Evolutionary conservation across 305 asterid species (phyloP).

Genomic region (Solanum hybrid): DNA sequence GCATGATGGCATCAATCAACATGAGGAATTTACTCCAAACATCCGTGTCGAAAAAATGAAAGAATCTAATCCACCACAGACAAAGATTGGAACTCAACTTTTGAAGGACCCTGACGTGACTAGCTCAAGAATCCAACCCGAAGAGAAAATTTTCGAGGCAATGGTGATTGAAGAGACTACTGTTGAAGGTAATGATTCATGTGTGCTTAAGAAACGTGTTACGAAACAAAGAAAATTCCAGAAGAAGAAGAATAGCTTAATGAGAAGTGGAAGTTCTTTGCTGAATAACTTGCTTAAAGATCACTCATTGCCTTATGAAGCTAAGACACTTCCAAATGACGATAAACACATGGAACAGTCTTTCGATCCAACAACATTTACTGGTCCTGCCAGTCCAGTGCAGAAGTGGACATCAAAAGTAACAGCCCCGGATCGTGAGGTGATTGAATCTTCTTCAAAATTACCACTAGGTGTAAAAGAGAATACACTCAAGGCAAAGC

Average conservation of each 20-base stretch:
- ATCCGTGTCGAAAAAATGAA: conserved; percentile 7
- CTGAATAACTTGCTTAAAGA: conserved; percentile 7
- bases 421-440: conserved; percentile 19
- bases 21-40: conserved; percentile 3
- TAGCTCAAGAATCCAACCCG: conserved; percentile 9
- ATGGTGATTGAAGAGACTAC: conserved; percentile 1
- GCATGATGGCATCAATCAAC: conserved; percentile 14
- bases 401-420: conserved; percentile 52
- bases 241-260: neutral
- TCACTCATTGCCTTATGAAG: conserved; percentile 14
- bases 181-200: neutral
- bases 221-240: neutral
- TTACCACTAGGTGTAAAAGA: conserved; percentile 31
- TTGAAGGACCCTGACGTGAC: conserved; percentile 10
- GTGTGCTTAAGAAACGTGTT: conserved; percentile 5
- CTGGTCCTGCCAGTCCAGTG: conserved; percentile 47
- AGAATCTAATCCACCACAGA: conserved; percentile 12
- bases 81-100: conserved; percentile 13
- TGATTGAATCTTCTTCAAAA: conserved; percentile 31
- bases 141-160: conserved; percentile 9
- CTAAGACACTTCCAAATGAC: conserved; percentile 11
- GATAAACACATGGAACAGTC: conserved; percentile 17
- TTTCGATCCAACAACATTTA: conserved; percentile 34
- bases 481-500: conserved; percentile 64
- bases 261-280: conserved; percentile 7